phyloP scores from a whole-genome alignment of 1,284 basidiomycete genomes.

The Apiotrichum porosum region DNA sequence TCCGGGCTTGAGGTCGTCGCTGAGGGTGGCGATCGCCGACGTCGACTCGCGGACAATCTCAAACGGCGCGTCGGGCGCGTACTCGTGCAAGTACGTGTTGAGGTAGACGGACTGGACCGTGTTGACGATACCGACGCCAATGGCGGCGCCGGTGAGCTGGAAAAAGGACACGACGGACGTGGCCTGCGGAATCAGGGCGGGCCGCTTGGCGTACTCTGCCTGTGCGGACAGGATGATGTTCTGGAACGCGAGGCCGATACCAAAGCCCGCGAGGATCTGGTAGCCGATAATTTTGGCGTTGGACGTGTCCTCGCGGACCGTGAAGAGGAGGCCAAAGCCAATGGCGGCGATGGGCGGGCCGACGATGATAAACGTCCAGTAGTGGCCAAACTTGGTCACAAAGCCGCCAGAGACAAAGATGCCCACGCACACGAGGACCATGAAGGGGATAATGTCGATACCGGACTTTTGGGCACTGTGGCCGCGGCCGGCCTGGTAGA shows the following conservation, averaged over 20 bases:
- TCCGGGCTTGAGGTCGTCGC: conserved; percentile 31
- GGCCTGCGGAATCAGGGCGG: conserved; percentile 36
- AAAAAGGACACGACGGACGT: conserved; percentile 47
- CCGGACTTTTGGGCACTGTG: conserved; percentile 49
- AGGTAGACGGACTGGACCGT: conserved; percentile 45
- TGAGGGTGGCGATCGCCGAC: conserved; percentile 32
- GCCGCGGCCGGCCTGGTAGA: conserved; percentile 48
- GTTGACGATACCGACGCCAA: conserved; percentile 50
- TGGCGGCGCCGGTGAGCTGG: conserved; percentile 49
- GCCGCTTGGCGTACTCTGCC: conserved; percentile 46
- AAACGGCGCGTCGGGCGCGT: conserved; percentile 38
- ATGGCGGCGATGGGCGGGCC: conserved; percentile 41
- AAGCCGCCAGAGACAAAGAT: conserved; percentile 47
- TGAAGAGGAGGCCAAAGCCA: conserved; percentile 53
- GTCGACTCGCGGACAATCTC: conserved; percentile 35
- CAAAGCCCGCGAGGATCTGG: conserved; percentile 51
- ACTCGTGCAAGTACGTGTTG: conserved; percentile 27
- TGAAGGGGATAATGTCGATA: conserved; percentile 52
- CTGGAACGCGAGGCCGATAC: conserved; percentile 39
- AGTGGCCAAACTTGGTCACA: conserved; percentile 46
- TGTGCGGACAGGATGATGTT: conserved; percentile 50
- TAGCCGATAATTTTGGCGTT: conserved; percentile 49
- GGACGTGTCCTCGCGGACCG: conserved; percentile 42
- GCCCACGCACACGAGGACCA: conserved; percentile 45
- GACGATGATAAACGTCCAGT: conserved; percentile 47